Evolutionary conservation across 352 stramenopile species (phyloP), one percentile per base, ranked within the genome.

Genomic region (Pythium guiyangense): DNA sequence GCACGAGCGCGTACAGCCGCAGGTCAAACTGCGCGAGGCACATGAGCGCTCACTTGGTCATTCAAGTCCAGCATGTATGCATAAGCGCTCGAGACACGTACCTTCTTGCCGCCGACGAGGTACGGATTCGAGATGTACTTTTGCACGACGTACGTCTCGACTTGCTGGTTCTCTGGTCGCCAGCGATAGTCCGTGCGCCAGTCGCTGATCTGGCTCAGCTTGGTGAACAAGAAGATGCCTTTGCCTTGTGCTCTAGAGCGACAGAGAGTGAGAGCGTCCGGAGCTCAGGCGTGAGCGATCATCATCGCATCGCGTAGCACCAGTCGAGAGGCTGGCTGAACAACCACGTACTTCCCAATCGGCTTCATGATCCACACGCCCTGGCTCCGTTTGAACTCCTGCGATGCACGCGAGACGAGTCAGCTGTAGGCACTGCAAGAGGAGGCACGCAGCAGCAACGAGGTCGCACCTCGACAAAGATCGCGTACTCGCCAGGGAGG

Each of bases 301-400:
- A 20, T 17, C 5, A 12, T 37, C 8, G 8, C 31, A 37, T 37
- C 31, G 1, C 31, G 12, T 37, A 6, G 31, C 6, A 37, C 6
- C 5, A 37, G 31, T 37, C 8, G 6, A 10, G 31, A 37, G 8
- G 31, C 31, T 37, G 31, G 6, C 2, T 10, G 31, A 37, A 10
- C 6, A 37, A 10, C 6, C 31, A 78, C 78, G 45, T 64, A 91
- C 75, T 90, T 96, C 45, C 94, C 92, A 25, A 97, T 97, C 10
- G 94, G 94, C 65, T 98, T 98, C 94, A 98, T 98, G 66, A 98
- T 98, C 94, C 94, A 98, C 2, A 97, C 80, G 35, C 91, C 93
- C 42, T 91, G 78, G 53, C 76, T 88, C 18, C 88, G 74, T 58
- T 97, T 97, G 54, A 97, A 98, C 53, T 97, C 90, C 71, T 77